Evolutionary conservation across 768 basidiomycete species (phyloP), one percentile per base, ranked within the genome.

Genomic region (Russula brevipes): DNA sequence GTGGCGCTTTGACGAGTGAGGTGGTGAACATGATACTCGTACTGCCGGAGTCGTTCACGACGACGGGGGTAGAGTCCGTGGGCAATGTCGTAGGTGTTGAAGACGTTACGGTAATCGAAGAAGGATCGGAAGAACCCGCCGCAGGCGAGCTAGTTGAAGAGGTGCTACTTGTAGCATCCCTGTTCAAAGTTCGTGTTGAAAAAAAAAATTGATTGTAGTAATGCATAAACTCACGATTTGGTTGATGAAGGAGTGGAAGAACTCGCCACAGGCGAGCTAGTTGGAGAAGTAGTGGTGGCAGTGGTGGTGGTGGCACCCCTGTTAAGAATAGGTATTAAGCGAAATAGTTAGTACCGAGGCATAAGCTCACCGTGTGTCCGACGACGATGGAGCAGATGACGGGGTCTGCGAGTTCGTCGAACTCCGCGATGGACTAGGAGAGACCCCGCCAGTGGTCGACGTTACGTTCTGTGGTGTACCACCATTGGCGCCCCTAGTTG

Each of bases 1-100:
- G 70, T 57, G 6, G 71, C 61, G 12, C 73, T 72, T 38, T 73
- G 66, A 11, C 54, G 50, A 17, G 12, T 5, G 69, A 59, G n/a
- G 68, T 60, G n/a, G 68, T 60, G 11, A 71, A 53, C 3, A 75
- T 72, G 6, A 68, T 57, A 60, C 53, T n/a, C 57, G 7, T 3
- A 62, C 42, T 8, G 71, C 68, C 35, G 57, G 59, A 49, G 58
- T 30, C 33, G 47, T 41, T 51, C 44, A 50, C 19, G 67, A 53
- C 12, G 53, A 50, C 16, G 17, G 68, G 46, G 10, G 14, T 31
- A 11, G 24, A 4, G n/a, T 14, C 24, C 31, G 54, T 2, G 5
- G 59, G 35, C 3, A 17, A 30, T 7, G 49, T 33, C n/a, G 38
- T 24, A 24, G 38, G 4, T 19, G 11, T n/a, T 17, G 52, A 19